Conservation (phyloP, 164 flowering plant genomes). For the Vitis amurensis region DNA sequence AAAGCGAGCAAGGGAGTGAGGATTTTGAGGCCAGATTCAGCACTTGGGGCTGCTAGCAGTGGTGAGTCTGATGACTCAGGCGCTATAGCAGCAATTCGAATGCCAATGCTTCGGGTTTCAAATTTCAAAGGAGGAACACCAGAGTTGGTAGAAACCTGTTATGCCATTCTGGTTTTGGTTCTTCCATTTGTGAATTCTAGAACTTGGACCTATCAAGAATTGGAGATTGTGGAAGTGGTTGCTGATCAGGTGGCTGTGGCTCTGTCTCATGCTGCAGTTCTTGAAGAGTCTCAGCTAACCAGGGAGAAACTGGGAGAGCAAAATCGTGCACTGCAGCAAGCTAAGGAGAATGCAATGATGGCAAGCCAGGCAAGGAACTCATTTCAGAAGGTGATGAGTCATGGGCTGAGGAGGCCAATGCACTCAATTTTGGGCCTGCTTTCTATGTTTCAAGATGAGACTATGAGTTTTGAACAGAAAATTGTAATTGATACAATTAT, state of each 20-base stretch:
- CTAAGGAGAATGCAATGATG: conserved; percentile 49
- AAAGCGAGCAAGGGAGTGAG: conserved; percentile 28
- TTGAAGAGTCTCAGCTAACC: conserved; percentile 61
- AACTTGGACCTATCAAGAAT: conserved; percentile 38
- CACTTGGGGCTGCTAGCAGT: conserved; percentile 37
- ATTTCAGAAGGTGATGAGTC: conserved; percentile 60
- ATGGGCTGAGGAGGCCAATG: conserved; percentile 58
- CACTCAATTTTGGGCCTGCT: conserved; percentile 53
- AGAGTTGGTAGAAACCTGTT: conserved; percentile 32
- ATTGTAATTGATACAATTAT: conserved; percentile 50
- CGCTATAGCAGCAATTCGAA: conserved; percentile 45
- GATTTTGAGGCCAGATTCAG: conserved; percentile 32
- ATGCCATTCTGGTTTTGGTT: conserved; percentile 58
- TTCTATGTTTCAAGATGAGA: conserved; percentile 46
- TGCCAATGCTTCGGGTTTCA: conserved; percentile 43
- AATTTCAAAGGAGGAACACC: conserved; percentile 56
- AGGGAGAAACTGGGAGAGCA: conserved; percentile 53
- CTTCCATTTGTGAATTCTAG: conserved; percentile 36
- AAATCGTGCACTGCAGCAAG: conserved; percentile 51
- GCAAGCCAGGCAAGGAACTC: conserved; percentile 57
- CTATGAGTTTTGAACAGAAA: conserved; percentile 32
- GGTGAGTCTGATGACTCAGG: conserved; percentile 28
- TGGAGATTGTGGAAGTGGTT: conserved; percentile 67
- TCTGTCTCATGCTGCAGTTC: conserved; percentile 67
- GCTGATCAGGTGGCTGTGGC: conserved; percentile 80